Percentiles rank a stretch among this genome's conserved stretches.
Conservation (phyloP, 2,329 filamentous ascomycete species). For the Paradendryphiella salina region DNA sequence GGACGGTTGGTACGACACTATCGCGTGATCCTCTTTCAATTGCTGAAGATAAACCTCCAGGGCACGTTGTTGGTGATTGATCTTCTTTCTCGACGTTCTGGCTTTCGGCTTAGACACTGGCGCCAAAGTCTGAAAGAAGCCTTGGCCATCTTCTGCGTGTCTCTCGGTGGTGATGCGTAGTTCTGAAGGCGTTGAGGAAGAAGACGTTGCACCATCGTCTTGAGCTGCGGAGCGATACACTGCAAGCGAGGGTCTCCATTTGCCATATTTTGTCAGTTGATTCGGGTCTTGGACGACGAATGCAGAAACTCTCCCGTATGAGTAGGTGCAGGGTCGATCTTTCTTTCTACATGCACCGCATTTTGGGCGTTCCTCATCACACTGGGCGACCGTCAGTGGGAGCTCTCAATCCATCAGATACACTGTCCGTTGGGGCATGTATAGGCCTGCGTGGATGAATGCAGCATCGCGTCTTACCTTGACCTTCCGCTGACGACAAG, state of each 20-base stretch:
- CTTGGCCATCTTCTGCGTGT: constrained; percentile 27
- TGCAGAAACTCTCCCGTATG: constrained; percentile 32
- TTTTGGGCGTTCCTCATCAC: constrained; percentile 36
- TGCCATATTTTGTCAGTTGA: constrained; percentile 37
- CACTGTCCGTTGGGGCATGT: too few relatives aligned
- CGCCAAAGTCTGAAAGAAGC: constrained; percentile 34
- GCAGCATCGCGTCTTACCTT: constrained; percentile 22
- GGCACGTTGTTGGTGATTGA: constrained; percentile 16
- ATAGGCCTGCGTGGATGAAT: neutral
- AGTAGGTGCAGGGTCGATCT: constrained; percentile 34
- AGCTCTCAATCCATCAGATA: neutral
- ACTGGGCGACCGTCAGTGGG: constrained; percentile 21
- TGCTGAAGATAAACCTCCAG: constrained; percentile 22
- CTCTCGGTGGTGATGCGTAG: constrained; percentile 26
- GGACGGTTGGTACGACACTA: constrained; percentile 13
- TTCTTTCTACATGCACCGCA: constrained; percentile 36
- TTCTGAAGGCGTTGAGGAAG: constrained; percentile 11
- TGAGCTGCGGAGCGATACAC: constrained; percentile 17
- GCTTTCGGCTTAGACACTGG: constrained; percentile 15
- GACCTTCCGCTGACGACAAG: constrained; percentile 38
- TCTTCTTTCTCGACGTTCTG: constrained; percentile 18
- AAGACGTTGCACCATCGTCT: neutral
- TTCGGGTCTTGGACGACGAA: constrained; percentile 37
- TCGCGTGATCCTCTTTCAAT: constrained; percentile 13
- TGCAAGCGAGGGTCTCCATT: constrained; percentile 19